Conservation (phyloP, 306 rosid species). For the Psophocarpus tetragonolobus region DNA sequence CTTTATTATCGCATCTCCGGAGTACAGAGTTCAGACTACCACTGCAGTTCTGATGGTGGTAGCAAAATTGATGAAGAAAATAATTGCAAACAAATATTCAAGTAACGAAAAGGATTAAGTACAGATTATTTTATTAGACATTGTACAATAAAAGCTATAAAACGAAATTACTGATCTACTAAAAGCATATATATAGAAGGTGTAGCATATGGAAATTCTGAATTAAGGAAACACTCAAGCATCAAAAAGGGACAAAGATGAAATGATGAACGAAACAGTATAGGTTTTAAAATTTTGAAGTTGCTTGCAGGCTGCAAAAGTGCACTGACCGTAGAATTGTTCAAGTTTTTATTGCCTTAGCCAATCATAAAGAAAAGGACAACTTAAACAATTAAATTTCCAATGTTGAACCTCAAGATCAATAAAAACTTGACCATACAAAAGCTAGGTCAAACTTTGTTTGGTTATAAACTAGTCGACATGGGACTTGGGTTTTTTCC, state of each 20-base stretch:
- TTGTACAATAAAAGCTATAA: not conserved
- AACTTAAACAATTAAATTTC: slow-evolving; percentile 3
- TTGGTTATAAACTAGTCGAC: no score
- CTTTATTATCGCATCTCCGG: slow-evolving; percentile 52
- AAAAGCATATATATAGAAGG: not conserved
- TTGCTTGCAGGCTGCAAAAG: not conserved
- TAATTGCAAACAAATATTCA: slow-evolving; percentile 5
- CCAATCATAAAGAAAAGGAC: not conserved
- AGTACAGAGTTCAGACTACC: slow-evolving; percentile 53
- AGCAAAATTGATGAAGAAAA: slow-evolving; percentile 21
- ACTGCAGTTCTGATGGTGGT: slow-evolving; percentile 55
- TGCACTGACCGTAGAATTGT: not conserved
- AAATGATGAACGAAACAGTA: not conserved
- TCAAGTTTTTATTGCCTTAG: not conserved
- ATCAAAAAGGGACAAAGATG: not conserved
- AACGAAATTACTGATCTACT: not conserved
- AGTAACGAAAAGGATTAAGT: not conserved
- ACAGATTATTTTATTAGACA: not conserved
- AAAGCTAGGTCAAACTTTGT: no score
- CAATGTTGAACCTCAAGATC: not conserved
- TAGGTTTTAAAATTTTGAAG: not conserved
- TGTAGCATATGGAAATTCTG: not conserved
- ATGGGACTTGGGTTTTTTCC: no score
- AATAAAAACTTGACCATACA: not conserved
- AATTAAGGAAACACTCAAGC: not conserved